A percentile compares a stretch with the other conserved stretches of the same genome.
Conservation (phyloP, 176 grass and related monocot genomes). For the Oryza coarctata region DNA sequence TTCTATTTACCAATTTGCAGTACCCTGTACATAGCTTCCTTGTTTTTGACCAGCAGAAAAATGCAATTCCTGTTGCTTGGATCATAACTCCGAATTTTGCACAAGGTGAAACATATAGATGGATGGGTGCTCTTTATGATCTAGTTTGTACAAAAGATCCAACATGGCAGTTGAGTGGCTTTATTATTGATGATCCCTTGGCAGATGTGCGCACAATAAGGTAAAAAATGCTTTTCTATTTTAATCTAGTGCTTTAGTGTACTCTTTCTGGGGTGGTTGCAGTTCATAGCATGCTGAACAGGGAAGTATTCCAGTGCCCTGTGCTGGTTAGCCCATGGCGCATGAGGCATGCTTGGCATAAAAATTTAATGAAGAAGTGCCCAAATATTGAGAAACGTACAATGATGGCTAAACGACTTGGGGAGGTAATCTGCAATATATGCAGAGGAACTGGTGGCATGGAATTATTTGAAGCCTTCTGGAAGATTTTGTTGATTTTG, state of each 20-base stretch:
- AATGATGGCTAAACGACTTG: slow-evolving; percentile 55
- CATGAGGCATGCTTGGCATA: slow-evolving; percentile 67
- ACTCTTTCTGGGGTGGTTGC: slow-evolving; percentile 1
- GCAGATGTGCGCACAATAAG: slow-evolving; percentile 72
- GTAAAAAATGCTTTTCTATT: slow-evolving; percentile 37
- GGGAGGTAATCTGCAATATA: slow-evolving; percentile 60
- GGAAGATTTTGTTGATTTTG: slow-evolving; percentile 64
- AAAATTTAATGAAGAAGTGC: slow-evolving; percentile 73
- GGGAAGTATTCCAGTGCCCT: slow-evolving; percentile 79
- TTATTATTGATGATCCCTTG: slow-evolving; percentile 89
- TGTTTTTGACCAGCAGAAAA: slow-evolving; percentile 82
- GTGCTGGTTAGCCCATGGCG: slow-evolving; percentile 88
- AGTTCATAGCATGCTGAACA: slow-evolving; percentile 40
- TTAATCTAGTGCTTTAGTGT: not conserved
- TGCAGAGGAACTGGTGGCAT: slow-evolving; percentile 60
- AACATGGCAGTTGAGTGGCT: slow-evolving; percentile 91
- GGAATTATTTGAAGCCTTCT: slow-evolving; percentile 62
- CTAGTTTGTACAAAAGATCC: slow-evolving; percentile 83
- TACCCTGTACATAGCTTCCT: slow-evolving; percentile 90
- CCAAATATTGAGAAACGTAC: slow-evolving; percentile 50
- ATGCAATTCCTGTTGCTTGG: slow-evolving; percentile 88
- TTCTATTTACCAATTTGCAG: slow-evolving; percentile 60
- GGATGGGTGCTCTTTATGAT: slow-evolving; percentile 89
- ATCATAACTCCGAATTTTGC: slow-evolving; percentile 74
- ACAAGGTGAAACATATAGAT: slow-evolving; percentile 71